Evolutionary conservation across 805 yeast species (phyloP), one percentile per base, ranked within the genome.

Genomic region (Candida succiphila): DNA sequence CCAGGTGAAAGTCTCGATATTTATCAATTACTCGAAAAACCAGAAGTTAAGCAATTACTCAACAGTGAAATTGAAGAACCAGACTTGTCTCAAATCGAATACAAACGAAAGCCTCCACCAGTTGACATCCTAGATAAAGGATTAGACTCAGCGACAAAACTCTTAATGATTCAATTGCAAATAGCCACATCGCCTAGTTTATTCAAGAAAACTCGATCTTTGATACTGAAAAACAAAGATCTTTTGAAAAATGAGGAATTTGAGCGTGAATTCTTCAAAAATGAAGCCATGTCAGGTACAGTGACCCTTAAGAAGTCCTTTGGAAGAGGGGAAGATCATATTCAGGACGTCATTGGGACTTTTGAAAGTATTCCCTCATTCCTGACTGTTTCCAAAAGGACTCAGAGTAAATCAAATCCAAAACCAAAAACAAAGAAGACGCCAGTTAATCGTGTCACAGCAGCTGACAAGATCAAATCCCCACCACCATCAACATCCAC

Each of bases 1-100:
- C 80, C 78, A 5, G 99, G 99, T 9, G 87, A 81, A 50, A 72
- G 85, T 0, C 48, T 83, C 13, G 75, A 75, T 41, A 86, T 92
- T 17, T 45, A 41, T 21, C 44, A 61, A 28, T 52, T 88, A 19
- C 50, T 83, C 32, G 58, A 57, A 5, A 65, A 56, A 18, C 49
- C 54, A 0, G 65, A 54, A 16, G 46, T 56, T 24, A 40, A 42
- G 20, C 48, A 50, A 29, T 42, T 57, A 37, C 41, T 58, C 23
- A 30, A 35, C 15, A 27, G 33, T 8, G 27, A 20, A 7, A 33
- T 35, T 1, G 17, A 36, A 2, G 49, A 42, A 12, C 4, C 37
- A 5, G 45, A 46, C 26, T 27, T 51, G 13, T 32, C 39, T 4
- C 10, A 34, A 17, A 40, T 45, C 6, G n/a, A n/a, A 9, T 30